Conservation (phyloP, 2,329 filamentous ascomycete genomes). For the Colletotrichum lindemuthianum region DNA sequence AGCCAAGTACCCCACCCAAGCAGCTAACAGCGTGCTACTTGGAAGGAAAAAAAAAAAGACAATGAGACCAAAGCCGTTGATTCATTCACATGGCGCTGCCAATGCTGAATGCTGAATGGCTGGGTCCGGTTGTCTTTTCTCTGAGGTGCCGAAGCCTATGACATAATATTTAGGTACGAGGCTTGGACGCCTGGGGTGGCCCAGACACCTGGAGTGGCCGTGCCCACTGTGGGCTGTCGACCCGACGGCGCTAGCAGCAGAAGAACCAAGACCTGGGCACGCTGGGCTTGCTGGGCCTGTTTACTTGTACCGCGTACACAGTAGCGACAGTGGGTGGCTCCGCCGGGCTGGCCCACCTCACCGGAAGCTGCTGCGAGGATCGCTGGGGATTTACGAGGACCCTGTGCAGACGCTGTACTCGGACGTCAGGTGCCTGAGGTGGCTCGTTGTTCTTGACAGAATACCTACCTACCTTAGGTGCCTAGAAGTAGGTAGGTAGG, state of each 20-base stretch:
- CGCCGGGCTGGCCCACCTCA: conserved; percentile 20
- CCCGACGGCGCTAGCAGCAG: conserved; percentile 20
- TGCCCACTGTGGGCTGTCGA: conserved; percentile 10
- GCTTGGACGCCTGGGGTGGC: conserved; percentile 11
- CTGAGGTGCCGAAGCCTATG: conserved; percentile 21
- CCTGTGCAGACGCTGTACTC: conserved; percentile 4
- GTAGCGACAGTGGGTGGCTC: not conserved
- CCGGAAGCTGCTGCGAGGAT: conserved; percentile 33
- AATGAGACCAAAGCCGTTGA: not conserved
- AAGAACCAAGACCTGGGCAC: conserved; percentile 3
- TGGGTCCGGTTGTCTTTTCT: too few relatives aligned
- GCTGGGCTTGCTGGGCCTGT: not conserved
- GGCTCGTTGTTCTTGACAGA: too few relatives aligned
- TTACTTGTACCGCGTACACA: too few relatives aligned
- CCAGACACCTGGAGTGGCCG: conserved; percentile 21
- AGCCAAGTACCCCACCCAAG: not conserved
- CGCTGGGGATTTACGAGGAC: conserved; percentile 30
- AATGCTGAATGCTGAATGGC: conserved; percentile 1
- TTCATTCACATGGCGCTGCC: conserved; percentile 22
- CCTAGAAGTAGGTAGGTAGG: too few relatives aligned
- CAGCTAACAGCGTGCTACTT: not conserved
- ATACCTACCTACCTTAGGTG: too few relatives aligned
- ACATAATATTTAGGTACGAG: conserved; percentile 29
- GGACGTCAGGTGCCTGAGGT: too few relatives aligned
- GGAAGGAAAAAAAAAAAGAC: conserved; percentile 10